phyloP scores from a whole-genome alignment of 2,329 filamentous ascomycete genomes.

The Didymella keratinophila region DNA sequence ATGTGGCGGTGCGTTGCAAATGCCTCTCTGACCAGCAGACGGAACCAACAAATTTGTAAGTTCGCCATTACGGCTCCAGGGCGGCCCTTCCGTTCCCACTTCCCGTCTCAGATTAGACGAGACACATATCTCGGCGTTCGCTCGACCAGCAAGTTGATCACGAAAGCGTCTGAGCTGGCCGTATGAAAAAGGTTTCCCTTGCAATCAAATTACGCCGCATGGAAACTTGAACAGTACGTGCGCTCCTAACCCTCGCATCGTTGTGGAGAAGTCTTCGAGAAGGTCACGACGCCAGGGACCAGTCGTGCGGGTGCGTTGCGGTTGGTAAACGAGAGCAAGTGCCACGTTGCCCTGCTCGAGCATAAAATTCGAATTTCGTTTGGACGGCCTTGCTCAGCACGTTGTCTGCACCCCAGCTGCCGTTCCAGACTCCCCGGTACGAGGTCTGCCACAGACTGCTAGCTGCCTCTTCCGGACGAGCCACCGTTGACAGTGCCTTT shows the following conservation, averaged over 20 bases:
- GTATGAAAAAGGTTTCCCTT: constrained; percentile 31
- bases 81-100: constrained; percentile 45
- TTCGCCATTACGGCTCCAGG: constrained; percentile 42
- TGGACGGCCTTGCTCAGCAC: constrained; percentile 26
- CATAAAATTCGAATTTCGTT: constrained; percentile 45
- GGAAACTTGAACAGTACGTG: constrained; percentile 29
- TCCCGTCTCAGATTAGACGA: constrained; percentile 43
- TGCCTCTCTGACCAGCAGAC: constrained; percentile 25
- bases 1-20: constrained; percentile 35
- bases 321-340: constrained; percentile 42
- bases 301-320: constrained; percentile 38
- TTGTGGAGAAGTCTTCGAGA: constrained; percentile 45
- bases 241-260: constrained; percentile 33
- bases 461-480: constrained; percentile 41
- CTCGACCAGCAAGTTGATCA: constrained; percentile 19
- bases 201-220: constrained; percentile 34
- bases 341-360: constrained; percentile 33
- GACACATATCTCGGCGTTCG: constrained; percentile 30
- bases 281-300: constrained; percentile 41
- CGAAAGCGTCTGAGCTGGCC: constrained; percentile 31
- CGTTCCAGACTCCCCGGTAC: constrained; percentile 37
- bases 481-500: constrained; percentile 33
- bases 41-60: constrained; percentile 25
- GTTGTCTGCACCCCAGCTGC: constrained; percentile 26
- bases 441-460: constrained; percentile 29